Evolutionary conservation across 106 monocot species (phyloP).

Genomic region (Ottelia alismoides): DNA sequence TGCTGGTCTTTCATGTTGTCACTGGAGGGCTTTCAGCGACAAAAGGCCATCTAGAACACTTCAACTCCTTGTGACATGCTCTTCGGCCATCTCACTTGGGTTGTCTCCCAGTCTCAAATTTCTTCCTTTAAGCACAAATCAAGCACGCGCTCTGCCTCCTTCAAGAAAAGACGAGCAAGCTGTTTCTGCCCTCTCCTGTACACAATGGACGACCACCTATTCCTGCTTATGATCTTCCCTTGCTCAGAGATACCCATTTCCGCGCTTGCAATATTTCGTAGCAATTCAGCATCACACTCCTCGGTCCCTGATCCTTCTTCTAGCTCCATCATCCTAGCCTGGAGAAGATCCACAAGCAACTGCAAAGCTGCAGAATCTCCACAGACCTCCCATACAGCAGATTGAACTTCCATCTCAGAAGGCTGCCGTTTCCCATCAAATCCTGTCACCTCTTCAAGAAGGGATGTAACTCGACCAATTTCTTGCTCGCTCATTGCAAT

Average conservation of each 20-base stretch:
- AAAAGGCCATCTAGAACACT: too few relatives aligned
- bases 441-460: conserved; percentile 69
- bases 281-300: conserved; percentile 47
- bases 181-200: conserved; percentile 85
- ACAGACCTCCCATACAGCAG: conserved; percentile 88
- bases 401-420: conserved; percentile 55
- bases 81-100: too few relatives aligned
- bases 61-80: too few relatives aligned
- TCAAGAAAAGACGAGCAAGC: conserved; percentile 56
- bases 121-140: conserved; percentile 41
- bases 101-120: too few relatives aligned
- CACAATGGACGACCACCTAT: conserved; percentile 37
- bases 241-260: too few relatives aligned
- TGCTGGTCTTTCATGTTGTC: too few relatives aligned
- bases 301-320: conserved; percentile 82
- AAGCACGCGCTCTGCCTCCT: conserved; percentile 70
- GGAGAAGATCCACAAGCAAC: conserved; percentile 91
- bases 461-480: conserved; percentile 29
- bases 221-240: conserved; percentile 20
- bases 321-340: conserved; percentile 44
- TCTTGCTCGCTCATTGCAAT: conserved; percentile 68
- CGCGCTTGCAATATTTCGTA: too few relatives aligned
- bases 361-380: conserved; percentile 83
- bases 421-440: conserved; percentile 24
- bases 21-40: too few relatives aligned